These are phyloP conservation scores for Acer campestre DNA, from an alignment of 345 rosid genomes.

Conservation along the genomic window DNA sequence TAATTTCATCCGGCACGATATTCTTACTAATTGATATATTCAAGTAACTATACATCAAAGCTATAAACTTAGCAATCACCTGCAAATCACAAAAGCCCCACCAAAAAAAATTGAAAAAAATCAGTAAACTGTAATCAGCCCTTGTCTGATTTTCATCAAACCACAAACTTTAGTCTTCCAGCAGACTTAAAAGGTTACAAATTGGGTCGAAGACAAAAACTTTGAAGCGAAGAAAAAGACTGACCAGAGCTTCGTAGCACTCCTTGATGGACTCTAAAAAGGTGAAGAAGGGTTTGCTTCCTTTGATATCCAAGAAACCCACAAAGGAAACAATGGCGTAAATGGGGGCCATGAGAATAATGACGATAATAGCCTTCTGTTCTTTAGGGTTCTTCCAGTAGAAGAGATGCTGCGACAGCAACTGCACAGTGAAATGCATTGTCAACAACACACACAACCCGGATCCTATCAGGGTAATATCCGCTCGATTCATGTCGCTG, in stretches of 20 bases:
- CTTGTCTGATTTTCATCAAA: neutral
- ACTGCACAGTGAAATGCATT: slow-evolving; percentile 76
- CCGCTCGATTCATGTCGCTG: slow-evolving; percentile 49
- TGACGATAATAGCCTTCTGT: slow-evolving; percentile 85
- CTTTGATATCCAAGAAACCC: slow-evolving; percentile 74
- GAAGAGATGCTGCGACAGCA: slow-evolving; percentile 78
- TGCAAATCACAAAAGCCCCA: slow-evolving; percentile 29
- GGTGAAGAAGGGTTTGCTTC: slow-evolving; percentile 79
- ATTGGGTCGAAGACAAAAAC: neutral
- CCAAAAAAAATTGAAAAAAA: neutral
- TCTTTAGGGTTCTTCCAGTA: slow-evolving; percentile 97
- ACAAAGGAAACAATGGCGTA: slow-evolving; percentile 73
- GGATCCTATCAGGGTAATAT: slow-evolving; percentile 64
- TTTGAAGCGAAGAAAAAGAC: neutral
- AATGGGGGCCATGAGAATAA: slow-evolving; percentile 92
- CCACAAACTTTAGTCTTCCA: neutral
- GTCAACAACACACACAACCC: slow-evolving; percentile 63
- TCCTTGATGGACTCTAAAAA: slow-evolving; percentile 87
- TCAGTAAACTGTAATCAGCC: neutral
- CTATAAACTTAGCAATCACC: slow-evolving; percentile 95
- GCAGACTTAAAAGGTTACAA: slow-evolving; percentile 4
- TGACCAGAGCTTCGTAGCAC: slow-evolving; percentile 85
- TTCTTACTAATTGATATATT: slow-evolving; percentile 74
- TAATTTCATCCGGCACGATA: slow-evolving; percentile 78
- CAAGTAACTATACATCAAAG: slow-evolving; percentile 84